These are phyloP conservation scores for Chaetothyriales sp. DNA, from an alignment of 2,329 filamentous ascomycete species.

Conservation along the genomic window DNA sequence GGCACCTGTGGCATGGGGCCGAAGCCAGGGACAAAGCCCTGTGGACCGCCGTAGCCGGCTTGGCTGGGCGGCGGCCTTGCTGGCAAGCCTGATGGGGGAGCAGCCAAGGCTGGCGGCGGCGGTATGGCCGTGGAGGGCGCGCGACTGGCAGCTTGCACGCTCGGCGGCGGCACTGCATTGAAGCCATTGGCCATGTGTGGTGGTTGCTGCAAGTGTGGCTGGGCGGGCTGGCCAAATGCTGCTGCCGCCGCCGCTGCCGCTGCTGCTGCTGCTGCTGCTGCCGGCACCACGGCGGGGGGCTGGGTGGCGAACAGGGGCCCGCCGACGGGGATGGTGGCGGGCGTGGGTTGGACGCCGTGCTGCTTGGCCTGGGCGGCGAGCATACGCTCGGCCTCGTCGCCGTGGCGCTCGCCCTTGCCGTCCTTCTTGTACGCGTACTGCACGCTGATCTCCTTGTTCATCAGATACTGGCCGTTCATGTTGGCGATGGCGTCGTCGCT, in stretches of 20 bases:
- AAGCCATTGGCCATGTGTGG: neutral
- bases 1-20: constrained; percentile 13
- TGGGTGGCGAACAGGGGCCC: constrained; percentile 21
- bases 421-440: constrained; percentile 99
- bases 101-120: constrained; percentile 26
- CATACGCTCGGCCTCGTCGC: constrained; percentile 83
- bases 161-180: constrained; percentile 16
- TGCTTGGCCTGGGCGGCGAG: constrained; percentile 86
- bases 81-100: constrained; percentile 42
- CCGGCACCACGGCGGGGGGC: constrained; percentile 6
- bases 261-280: neutral
- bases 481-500: constrained; percentile 82
- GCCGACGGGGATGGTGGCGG: constrained; percentile 48
- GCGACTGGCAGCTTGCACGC: neutral
- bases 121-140: neutral
- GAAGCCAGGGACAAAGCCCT: constrained; percentile 37
- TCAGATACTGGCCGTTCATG: constrained; percentile 91
- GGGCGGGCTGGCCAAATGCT: neutral
- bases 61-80: constrained; percentile 57
- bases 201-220: neutral
- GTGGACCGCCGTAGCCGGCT: constrained; percentile 54
- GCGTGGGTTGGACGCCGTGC: constrained; percentile 78
- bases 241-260: no score
- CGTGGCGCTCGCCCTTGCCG: constrained; percentile 89
- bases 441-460: constrained; percentile 91